A percentile compares a stretch with the other conserved stretches of the same genome.
Conservation (phyloP, 805 yeast genomes). For the Deakozyma indianensis region DNA sequence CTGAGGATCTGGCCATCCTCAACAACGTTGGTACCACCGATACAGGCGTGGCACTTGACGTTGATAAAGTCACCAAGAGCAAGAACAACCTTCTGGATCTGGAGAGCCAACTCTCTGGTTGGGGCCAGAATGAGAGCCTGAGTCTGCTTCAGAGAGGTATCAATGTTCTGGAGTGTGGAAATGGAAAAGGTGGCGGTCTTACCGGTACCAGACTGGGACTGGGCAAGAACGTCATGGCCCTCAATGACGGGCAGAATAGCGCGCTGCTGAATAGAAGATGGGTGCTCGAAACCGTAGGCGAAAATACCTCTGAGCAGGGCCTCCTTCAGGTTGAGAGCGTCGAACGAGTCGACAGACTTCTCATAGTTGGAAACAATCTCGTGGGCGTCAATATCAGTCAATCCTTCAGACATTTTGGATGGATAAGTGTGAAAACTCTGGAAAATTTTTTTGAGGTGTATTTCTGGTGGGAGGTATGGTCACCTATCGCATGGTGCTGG, state of each 20-base stretch:
- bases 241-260: constrained; percentile 90
- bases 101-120: constrained; percentile 90
- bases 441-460: neutral
- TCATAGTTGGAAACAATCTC: constrained; percentile 92
- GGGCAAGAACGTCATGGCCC: constrained; percentile 88
- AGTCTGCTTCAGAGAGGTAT: constrained; percentile 52
- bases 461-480: too few relatives aligned
- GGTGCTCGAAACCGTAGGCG: constrained; percentile 88
- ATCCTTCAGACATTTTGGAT: constrained; percentile 25
- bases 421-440: too few relatives aligned
- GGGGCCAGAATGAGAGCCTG: constrained; percentile 91
- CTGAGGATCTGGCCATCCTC: constrained; percentile 57
- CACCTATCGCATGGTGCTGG: too few relatives aligned
- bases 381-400: constrained; percentile 62
- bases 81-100: constrained; percentile 77
- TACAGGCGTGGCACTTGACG: constrained; percentile 76
- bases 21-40: constrained; percentile 80
- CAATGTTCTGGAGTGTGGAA: constrained; percentile 79
- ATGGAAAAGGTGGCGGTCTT: constrained; percentile 97
- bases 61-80: constrained; percentile 82
- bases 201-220: constrained; percentile 96
- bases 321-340: constrained; percentile 61
- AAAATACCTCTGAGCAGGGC: constrained; percentile 47
- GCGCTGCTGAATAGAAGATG: constrained; percentile 95
- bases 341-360: constrained; percentile 66